Evolutionary conservation across 345 rosid genomes (phyloP), one percentile per base, ranked within the genome.

Genomic region (Gossypium turneri): DNA sequence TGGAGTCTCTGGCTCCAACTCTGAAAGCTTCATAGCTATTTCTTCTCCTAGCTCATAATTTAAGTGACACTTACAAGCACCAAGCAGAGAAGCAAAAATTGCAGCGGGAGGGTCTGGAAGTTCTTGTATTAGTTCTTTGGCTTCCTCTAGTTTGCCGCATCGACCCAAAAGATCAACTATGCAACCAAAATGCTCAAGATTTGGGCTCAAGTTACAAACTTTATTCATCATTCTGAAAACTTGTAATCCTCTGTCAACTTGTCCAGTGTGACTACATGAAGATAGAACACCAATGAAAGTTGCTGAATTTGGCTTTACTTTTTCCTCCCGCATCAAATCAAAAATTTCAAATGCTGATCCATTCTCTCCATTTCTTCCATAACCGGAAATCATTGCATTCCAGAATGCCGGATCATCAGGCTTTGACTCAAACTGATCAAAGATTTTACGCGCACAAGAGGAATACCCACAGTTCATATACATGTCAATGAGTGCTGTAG

Each of bases 361-460:
- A 78, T 78, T 70, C 55, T 88, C 86, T 60, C 94, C 92, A 79
- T 90, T 84, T 81, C 79, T 86, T 73, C 90, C 92, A 79, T 88
- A 90, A 9, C 94, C 94, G n/a, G 84, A 90, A 73, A 88, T 84
- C 86, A 88, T 80, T n/a, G 84, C 92, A 70, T 90, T 90, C 94
- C 94, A 88, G 78, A 86, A 85, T 64, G 89, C 87, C 1, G 90
- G 92, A 78, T 87, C 92, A 66, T 79, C 73, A 20, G 90, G 86
- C 76, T 85, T 90, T 12, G 81, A 68, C 66, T 75, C 79, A 73
- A 88, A 85, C 58, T 75, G 72, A 69, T 84, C 77, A 67, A 88
- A 87, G 71, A 84, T 64, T 41, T 69, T 81, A 2, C 81, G 85
- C 24, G 87, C 90, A 81, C 53, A 82, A 29, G 66, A 75, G 9